Conservation (phyloP, 2,329 filamentous ascomycete genomes). For the Tolypocladium nubicola region DNA sequence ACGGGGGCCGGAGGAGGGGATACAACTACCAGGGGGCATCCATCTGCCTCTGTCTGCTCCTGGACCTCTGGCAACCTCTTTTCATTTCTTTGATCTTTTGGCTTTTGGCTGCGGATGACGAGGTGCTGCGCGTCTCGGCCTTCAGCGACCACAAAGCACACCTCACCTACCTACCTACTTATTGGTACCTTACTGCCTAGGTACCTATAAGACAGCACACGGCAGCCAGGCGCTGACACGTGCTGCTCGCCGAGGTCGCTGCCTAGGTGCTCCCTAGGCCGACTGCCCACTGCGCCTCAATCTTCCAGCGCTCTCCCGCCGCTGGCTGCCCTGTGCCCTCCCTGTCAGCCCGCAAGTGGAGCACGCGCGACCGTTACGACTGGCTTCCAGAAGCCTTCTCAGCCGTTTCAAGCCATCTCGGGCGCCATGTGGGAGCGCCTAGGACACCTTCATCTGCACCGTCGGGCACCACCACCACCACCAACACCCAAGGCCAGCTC, state of each 20-base stretch:
- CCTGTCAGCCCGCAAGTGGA: neutral
- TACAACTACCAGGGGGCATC: neutral
- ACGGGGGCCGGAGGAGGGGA: neutral
- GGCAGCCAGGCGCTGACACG: too few species aligned
- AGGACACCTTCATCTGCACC: neutral
- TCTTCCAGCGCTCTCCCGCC: neutral
- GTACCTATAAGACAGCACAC: too few species aligned
- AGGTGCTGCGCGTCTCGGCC: too few species aligned
- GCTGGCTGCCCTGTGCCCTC: neutral
- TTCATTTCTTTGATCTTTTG: neutral
- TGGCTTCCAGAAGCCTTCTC: neutral
- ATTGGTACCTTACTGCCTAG: too few species aligned
- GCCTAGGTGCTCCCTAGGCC: too few species aligned
- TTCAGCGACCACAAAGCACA: neutral
- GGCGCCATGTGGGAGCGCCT: constrained; percentile 8
- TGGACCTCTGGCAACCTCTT: neutral
- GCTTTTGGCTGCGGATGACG: neutral
- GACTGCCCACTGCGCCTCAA: too few species aligned
- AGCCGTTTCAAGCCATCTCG: neutral
- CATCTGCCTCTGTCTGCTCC: neutral
- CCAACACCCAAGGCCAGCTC: neutral
- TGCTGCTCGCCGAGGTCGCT: too few species aligned
- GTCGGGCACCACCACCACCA: neutral
- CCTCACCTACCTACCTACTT: neutral
- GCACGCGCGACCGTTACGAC: neutral